Percentiles rank a stretch among this genome's conserved stretches.
phyloP scores from a whole-genome alignment of 2,329 filamentous ascomycete species.

The Annulohypoxylon truncatum region DNA sequence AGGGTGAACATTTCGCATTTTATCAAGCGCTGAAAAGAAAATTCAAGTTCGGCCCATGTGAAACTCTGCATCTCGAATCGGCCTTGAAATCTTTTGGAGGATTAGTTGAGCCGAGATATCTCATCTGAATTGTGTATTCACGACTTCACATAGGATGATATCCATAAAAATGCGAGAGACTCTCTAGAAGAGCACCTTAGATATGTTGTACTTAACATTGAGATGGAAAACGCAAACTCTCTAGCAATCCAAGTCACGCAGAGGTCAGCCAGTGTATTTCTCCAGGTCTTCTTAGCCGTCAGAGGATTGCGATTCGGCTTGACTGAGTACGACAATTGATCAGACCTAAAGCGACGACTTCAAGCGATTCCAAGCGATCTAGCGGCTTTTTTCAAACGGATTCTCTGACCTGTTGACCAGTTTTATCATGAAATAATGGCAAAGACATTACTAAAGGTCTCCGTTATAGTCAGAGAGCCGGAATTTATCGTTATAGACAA shows the following conservation, averaged over 20 bases:
- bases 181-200: background rate
- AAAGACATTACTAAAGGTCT: background rate
- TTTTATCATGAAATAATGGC: slow-evolving; percentile 10
- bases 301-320: background rate
- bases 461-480: background rate
- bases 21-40: slow-evolving; percentile 10
- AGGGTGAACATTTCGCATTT: slow-evolving; percentile 24
- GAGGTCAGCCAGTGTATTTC: slow-evolving; percentile 3
- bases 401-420: slow-evolving; percentile 1
- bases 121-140: slow-evolving; percentile 7
- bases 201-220: background rate
- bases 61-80: slow-evolving; percentile 34
- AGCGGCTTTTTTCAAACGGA: slow-evolving; percentile 4
- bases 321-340: slow-evolving; percentile 1
- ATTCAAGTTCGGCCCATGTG: slow-evolving; percentile 17
- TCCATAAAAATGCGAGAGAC: background rate
- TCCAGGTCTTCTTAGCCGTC: slow-evolving; percentile 7
- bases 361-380: slow-evolving; percentile 1
- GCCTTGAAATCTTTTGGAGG: slow-evolving; percentile 29
- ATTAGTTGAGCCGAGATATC: background rate
- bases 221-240: background rate
- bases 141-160: slow-evolving; percentile 3
- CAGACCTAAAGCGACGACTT: background rate
- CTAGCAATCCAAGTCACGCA: background rate
- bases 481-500: background rate